Base-by-base conservation (phyloP, 805 yeast species). In the Kodamaea restingae region DNA sequence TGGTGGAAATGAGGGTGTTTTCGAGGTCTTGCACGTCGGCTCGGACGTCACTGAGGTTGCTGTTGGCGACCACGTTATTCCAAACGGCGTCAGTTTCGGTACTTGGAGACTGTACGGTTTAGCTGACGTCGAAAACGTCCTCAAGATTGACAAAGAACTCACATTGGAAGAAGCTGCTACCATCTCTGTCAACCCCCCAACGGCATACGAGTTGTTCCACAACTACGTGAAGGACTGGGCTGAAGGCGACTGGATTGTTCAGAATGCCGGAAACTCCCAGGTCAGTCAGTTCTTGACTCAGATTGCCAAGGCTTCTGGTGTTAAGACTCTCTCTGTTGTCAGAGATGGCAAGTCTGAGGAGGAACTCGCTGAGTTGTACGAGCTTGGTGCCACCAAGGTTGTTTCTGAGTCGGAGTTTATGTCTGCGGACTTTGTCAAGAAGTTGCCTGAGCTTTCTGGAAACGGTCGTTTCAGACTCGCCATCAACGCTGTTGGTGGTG, bases 191-290 rank as follows among this genome's bases (percentile, higher is more conserved):
- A 54, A 54, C 36, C 58, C 58, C 2, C 36, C 47, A 17, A 48
- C 57, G 3, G 57, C 58, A 1, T 44, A 45, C 41, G 56, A 52
- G 38, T 31, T 54, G 10, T 39, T 52, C 39, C 43, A 49, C 40
- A 36, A 49, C 26, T 54, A 44, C 35, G 43, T 54, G 28, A 15
- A 36, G 11, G 54, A 51, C 36, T 54, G 56, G 58, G 33, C 22
- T 18, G 49, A 42, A 10, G 51, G 53, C 21, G 65, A 61, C 41
- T 63, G 67, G 67, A 49, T 62, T 22, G 49, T 63, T 21, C 54
- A 52, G 39, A 63, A 62, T 40, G 60, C 62, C 3, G 67, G 67
- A 8, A 61, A 52, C 43, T 63, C 68, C 1, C 63, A 58, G 31
- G 68, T 63, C 2, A 49, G 53, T 31, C 53, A 54, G 46, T 60